Evolutionary conservation across 2,329 filamentous ascomycete species (phyloP), one percentile per base, ranked within the genome.

Genomic region (Pseudogymnoascus sp.): DNA sequence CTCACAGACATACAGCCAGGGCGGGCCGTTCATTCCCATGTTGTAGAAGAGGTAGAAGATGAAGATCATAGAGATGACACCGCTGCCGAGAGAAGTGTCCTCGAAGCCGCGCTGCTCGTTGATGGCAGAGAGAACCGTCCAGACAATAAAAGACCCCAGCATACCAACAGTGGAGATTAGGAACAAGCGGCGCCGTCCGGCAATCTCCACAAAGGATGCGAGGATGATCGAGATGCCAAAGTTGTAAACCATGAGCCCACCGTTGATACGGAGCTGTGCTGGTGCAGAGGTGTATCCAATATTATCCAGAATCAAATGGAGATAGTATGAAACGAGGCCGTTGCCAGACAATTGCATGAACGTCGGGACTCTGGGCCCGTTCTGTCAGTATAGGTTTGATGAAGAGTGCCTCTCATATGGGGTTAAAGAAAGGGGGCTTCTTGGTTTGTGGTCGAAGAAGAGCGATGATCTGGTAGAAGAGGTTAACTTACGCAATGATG

Each of bases 401-500:
- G 17, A 17, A 17, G 17, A 2, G 17, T 17, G 17, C 17, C 17
- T 17, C 17, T 17, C 17, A 17, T 17, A 17, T 17, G 17, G 17
- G 17, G 2, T 2, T 17, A 17, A 17, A 2, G 17, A 17, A 17
- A 17, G 17, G 2, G 17, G 17, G 17, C 17, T 17, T 17, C 17
- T 17, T 17, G 17, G 17, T 17, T 1, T 17, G 17, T 17, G 17
- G 1, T 17, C 17, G 17, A 17, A 17, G 17, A 17, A 17, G 17
- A 17, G 1, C 17, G 17, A 17, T 2, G 17, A 17, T 17, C 1
- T 17, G 2, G 17, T 17, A 2, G 17, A 17, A 17, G 17, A 17
- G 17, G 17, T 2, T 79, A 9, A 79, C 73, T 21, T 74, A 73
- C 50, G 17, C 17, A 17, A 81, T 68, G 13, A 78, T 70, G 62